Percentiles rank a stretch among this genome's conserved stretches.
phyloP scores from a whole-genome alignment of 108 stramenopile genomes.

The Mayamaea pseudoterrestris region DNA sequence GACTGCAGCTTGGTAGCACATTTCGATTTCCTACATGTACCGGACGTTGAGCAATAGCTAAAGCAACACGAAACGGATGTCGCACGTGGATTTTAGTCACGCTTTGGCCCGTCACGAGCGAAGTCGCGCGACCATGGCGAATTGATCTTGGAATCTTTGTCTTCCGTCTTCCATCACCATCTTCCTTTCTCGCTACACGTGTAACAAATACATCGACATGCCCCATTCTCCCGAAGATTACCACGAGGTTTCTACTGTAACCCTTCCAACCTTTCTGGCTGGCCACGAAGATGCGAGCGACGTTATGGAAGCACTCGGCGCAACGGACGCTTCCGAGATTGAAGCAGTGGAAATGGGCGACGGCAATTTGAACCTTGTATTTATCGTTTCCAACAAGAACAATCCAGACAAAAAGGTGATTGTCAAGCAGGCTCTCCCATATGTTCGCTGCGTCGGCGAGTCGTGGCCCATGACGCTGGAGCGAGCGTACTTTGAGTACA shows the following conservation, averaged over 20 bases:
- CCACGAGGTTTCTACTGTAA: slow-evolving; percentile 1
- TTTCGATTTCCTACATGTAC: too few relatives aligned
- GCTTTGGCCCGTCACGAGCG: too few relatives aligned
- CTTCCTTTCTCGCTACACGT: too few relatives aligned
- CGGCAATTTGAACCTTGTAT: slow-evolving; percentile 56
- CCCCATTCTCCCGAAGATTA: slow-evolving; percentile 1
- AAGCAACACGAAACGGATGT: too few relatives aligned
- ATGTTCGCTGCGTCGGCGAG: slow-evolving; percentile 47
- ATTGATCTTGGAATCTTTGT: too few relatives aligned
- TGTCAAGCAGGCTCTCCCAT: slow-evolving; percentile 38
- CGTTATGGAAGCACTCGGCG: slow-evolving; percentile 8
- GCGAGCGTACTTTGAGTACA: slow-evolving; percentile 29
- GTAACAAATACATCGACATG: too few relatives aligned
- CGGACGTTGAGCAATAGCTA: too few relatives aligned
- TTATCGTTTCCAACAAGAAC: slow-evolving; percentile 19
- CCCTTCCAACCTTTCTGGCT: slow-evolving; percentile 3
- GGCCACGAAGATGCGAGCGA: slow-evolving; percentile 2
- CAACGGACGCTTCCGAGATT: slow-evolving; percentile 7
- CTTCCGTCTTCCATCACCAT: too few relatives aligned
- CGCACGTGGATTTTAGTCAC: too few relatives aligned
- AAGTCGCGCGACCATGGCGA: too few relatives aligned
- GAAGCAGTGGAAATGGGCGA: slow-evolving; percentile 32
- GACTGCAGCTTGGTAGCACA: too few relatives aligned
- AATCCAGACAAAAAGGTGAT: slow-evolving; percentile 19
- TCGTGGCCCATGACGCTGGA: slow-evolving; percentile 44